Evolutionary conservation across 129 eudicot genomes (phyloP), one percentile per base, ranked within the genome.

Genomic region (Chrysanthemum lavandulifolium): DNA sequence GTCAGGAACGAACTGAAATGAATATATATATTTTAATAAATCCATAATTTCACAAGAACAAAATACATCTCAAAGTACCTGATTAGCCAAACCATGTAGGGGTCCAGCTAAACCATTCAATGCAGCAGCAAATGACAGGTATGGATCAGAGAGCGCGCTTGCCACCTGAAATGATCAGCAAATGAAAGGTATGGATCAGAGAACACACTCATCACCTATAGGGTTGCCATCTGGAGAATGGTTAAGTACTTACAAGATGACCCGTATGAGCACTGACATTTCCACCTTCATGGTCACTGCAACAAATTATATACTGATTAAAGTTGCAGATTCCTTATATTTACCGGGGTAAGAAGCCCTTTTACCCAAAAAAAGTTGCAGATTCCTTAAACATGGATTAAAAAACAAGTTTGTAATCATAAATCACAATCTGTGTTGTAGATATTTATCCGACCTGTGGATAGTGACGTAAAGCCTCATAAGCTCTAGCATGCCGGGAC

Each of bases 231-330:
- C 47, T 7, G 3, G 8, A 47, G 54, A 71, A 40, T 60, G 27
- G 53, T 61, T 23, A 70, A 72, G 13, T 18, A 76, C 93, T 86
- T 85, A 95, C 99, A 58, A 95, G 87, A 82, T 95, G 99, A 73
- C 99, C 99, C 1, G 99, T 90, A 69, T 95, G 99, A 60, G 99
- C 99, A 79, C 99, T 95, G 54, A 95, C 99, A 63, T 95, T 95
- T 65, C 99, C 99, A 75, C 99, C 99, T 83, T 95, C 99, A 80
- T 95, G 99, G 73, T 95, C 99, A 83, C 99, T 95, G 86, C 84
- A 91, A 75, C 54, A 63, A 67, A 57, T 58, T 7, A 73, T 21
- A 36, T 33, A 52, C 10, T 29, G 21, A 14, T 55, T 57, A 78
- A 29, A 51, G 64, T 71, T 50, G 36, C 15, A 19, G n/a, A 14